Percentiles rank a stretch among this genome's conserved stretches.
Conservation (phyloP, 768 basidiomycete genomes). For the Suillus fuscotomentosus region DNA sequence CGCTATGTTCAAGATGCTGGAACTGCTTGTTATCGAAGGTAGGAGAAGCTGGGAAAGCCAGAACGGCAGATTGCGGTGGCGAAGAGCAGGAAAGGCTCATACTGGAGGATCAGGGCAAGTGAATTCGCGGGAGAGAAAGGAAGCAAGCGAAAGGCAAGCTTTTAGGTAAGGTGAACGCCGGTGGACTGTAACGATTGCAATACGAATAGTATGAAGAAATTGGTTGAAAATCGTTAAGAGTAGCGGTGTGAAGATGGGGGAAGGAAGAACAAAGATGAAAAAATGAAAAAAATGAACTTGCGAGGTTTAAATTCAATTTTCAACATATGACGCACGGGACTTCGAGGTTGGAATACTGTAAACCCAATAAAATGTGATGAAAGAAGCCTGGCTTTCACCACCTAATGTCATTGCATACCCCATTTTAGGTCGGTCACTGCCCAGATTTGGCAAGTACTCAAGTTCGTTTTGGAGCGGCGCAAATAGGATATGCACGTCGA, state of each 20-base stretch:
- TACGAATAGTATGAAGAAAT: conserved; percentile 10
- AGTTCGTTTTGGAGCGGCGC: conserved; percentile 20
- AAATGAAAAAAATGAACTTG: conserved; percentile 10
- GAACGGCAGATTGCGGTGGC: conserved; percentile 24
- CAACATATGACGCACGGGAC: conserved; percentile 29
- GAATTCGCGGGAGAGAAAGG: conserved; percentile 12
- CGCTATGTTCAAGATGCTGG: not conserved
- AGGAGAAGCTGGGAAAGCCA: conserved; percentile 14
- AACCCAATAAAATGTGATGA: conserved; percentile 16
- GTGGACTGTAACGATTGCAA: conserved; percentile 19
- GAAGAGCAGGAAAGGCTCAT: conserved; percentile 26
- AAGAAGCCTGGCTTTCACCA: conserved; percentile 24
- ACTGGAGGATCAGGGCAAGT: conserved; percentile 24
- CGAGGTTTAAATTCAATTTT: conserved; percentile 23
- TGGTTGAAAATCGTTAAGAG: conserved; percentile 17
- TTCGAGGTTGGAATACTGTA: conserved; percentile 17
- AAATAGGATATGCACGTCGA: not conserved
- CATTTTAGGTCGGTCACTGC: conserved; percentile 8
- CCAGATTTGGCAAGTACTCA: conserved; percentile 27
- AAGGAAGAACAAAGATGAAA: conserved; percentile 9
- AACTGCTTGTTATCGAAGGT: conserved; percentile 11
- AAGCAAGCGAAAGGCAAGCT: conserved; percentile 12
- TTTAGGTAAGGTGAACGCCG: conserved; percentile 10
- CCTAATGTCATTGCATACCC: conserved; percentile 8
- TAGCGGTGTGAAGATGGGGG: conserved; percentile 12